Evolutionary conservation across 805 yeast species (phyloP), one percentile per base, ranked within the genome.

Genomic region (Kodamaea nitidulidarum): DNA sequence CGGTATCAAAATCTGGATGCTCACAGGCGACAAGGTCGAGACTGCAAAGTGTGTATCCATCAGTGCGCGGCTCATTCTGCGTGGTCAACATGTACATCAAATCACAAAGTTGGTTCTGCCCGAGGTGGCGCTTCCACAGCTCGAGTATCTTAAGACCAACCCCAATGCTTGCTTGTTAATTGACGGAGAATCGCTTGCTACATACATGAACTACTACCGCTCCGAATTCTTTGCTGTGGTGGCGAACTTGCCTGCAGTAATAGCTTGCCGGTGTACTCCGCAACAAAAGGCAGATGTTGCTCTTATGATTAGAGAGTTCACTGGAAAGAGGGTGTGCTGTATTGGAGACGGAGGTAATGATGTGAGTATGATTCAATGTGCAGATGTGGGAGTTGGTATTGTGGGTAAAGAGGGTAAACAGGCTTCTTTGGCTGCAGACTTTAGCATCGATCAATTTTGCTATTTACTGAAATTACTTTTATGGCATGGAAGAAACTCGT

Each of bases 341-440:
- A 95, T 93, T 49, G 99, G 99, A 41, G 99, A 93, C 62, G 99
- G 99, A 53, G 99, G 99, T 52, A 93, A 93, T 55, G 99, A 93
- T 63, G 99, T 93, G 24, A 85, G 95, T 51, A 93, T 93, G 99
- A 93, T 93, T 49, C 98, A 93, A 63, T 84, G 95, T 49, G 98
- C 99, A 0, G 96, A 95, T 66, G 96, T 93, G 7, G 99, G 99
- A 43, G 95, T 93, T 20, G 99, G 99, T 41, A 93, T 93, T 49
- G 98, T 93, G 15, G 99, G 99, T 26, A 93, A 93, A 60, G 99
- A 93, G 60, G 99, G 99, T 25, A 84, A 83, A 46, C 99, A 93
- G 60, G 98, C 98, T 0, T 88, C 96, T 0, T 68, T 93, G 38
- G 96, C 98, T 4, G 98, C 98, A 1, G 99, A 93, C 61, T 93